These are phyloP conservation scores for Poa annua DNA, from an alignment of 176 grass and related monocot species.

Conservation along the genomic window DNA sequence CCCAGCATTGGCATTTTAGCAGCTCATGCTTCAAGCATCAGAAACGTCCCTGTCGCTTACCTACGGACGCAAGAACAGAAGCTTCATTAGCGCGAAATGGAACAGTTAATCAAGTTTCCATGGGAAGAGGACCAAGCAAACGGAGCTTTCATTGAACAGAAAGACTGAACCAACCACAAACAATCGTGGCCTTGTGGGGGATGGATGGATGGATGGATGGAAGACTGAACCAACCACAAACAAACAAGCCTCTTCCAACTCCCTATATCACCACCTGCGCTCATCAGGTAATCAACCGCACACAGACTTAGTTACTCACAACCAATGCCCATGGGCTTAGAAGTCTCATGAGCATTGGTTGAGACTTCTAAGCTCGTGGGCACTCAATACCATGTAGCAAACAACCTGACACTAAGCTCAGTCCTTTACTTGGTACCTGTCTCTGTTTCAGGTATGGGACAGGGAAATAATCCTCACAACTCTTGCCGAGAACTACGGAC, in stretches of 20 bases:
- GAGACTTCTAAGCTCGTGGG: too few relatives aligned
- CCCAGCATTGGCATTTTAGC: background rate
- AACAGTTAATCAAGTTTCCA: background rate
- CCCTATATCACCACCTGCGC: too few relatives aligned
- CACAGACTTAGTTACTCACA: too few relatives aligned
- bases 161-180: background rate
- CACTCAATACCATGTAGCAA: background rate
- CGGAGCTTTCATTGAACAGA: conserved; percentile 15
- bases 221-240: too few relatives aligned
- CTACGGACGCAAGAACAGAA: background rate
- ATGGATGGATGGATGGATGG: too few relatives aligned
- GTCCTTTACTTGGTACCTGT: too few relatives aligned
- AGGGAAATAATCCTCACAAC: conserved; percentile 86
- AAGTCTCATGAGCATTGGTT: too few relatives aligned
- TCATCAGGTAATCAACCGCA: too few relatives aligned
- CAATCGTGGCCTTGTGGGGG: background rate
- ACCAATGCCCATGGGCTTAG: too few relatives aligned
- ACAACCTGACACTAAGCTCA: background rate
- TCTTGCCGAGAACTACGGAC: conserved; percentile 58
- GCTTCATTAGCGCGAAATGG: background rate
- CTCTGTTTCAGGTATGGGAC: conserved; percentile 69
- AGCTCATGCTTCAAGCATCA: conserved; percentile 54
- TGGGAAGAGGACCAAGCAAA: background rate
- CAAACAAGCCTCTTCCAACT: too few relatives aligned
- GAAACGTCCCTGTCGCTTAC: conserved; percentile 20